Evolutionary conservation across 345 rosid genomes (phyloP).

Genomic region (Gossypium bickii): DNA sequence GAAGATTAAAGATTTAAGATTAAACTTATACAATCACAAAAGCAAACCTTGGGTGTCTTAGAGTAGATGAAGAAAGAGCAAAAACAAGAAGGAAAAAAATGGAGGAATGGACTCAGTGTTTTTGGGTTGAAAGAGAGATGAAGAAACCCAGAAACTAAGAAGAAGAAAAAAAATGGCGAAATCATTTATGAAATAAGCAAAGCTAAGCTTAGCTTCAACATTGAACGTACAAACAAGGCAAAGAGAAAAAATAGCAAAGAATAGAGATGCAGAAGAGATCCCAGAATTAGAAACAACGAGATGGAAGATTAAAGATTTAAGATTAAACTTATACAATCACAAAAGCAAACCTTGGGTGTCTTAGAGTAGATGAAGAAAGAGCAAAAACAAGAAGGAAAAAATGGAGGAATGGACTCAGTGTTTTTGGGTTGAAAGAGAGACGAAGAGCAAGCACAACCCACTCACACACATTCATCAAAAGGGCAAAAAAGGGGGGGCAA

Average conservation of each 20-base stretch:
- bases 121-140: neutral
- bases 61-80: neutral
- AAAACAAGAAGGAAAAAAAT: neutral
- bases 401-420: neutral
- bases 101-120: neutral
- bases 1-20: no score
- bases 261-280: no score
- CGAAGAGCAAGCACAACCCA: constrained; percentile 46
- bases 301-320: no score
- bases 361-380: neutral
- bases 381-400: neutral
- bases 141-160: constrained; percentile 7
- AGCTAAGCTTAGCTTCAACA: no score
- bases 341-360: no score
- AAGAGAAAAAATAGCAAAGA: neutral
- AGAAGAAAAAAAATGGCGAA: neutral
- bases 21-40: no score
- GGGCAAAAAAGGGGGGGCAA: constrained; percentile 22
- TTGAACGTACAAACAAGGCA: neutral
- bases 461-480: constrained; percentile 32
- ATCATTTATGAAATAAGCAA: neutral
- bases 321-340: no score
- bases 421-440: neutral
- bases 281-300: no score
- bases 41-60: no score